A percentile compares a stretch with the other conserved stretches of the same genome.
Conservation (phyloP, 192 early-diverging fungal species). For the Linderina pennispora region DNA sequence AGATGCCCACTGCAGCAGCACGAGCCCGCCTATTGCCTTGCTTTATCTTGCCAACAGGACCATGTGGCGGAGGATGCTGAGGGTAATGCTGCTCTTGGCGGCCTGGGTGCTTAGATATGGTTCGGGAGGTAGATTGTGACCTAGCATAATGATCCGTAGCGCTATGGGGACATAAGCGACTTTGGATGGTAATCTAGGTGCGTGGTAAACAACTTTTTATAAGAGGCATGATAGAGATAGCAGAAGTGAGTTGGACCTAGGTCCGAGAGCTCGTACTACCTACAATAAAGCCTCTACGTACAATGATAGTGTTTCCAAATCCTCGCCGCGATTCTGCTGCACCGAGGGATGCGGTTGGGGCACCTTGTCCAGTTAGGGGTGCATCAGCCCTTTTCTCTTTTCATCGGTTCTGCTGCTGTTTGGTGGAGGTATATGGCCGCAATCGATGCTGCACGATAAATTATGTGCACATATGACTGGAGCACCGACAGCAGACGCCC, state of each 20-base stretch:
- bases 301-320: no score
- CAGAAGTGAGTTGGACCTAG: constrained; percentile 1
- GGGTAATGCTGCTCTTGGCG: no score
- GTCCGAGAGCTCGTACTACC: constrained; percentile 1
- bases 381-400: background rate
- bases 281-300: constrained; percentile 34
- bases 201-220: constrained; percentile 7
- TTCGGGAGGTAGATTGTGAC: background rate
- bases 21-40: background rate
- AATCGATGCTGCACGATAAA: background rate
- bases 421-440: background rate
- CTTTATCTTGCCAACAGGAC: background rate
- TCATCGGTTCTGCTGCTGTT: background rate
- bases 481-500: no score
- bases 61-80: no score
- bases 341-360: no score
- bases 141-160: background rate
- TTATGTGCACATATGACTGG: background rate
- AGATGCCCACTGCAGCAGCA: background rate
- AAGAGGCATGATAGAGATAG: constrained; percentile 31
- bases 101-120: background rate
- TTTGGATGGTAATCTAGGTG: background rate
- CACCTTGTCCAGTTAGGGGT: no score
- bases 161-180: background rate
- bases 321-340: no score